Base-by-base conservation (phyloP, 208 protist genomes). In the Wallacemonas rigidus region DNA sequence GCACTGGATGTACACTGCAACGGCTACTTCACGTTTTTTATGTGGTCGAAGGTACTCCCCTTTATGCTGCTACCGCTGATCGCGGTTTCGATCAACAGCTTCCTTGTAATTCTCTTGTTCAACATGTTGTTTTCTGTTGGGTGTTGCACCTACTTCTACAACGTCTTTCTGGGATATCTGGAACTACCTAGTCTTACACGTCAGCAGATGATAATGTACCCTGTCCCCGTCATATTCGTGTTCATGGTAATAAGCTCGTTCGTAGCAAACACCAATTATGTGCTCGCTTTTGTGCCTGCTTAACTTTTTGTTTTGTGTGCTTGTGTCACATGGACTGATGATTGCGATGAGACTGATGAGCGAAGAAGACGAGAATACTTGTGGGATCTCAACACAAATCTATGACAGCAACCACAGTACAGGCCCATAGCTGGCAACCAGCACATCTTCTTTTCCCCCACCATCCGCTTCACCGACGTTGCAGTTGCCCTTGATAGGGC, bases 1-100 rank as follows among this genome's bases (percentile, higher is more conserved):
- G 85, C 94, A 0, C 98, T 99, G 81, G 98, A 99, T 71, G 84
- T 99, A 60, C 98, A 99, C 76, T 99, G 97, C 86, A 99, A 99
- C 81, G 89, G 90, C 47, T 99, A 98, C 79, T 98, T 99, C 71
- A 87, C 93, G 11, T 93, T 98, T 54, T 95, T 98, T 76, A 78
- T 98, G 62, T 95, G 98, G 84, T 91, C 95, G n/a, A 85, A 93
- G 67, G 86, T 97, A 3, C 9, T 98, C 2, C 90, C 94, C 45
- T 97, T 94, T 75, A 17, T 97, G 44, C 26, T 98, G 39, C 69
- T 95, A 41, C 93, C 88, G 2, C 14, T 95, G 17, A 50, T 95
- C 54, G 47, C n/a, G 8, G 36, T 26, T 17, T 36, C 35, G 60
- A 64, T 79, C 65, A 57, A 70, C 26, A 44, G 60, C 26, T 39